Conservation (phyloP, 495 filamentous ascomycete genomes). For the Xylaria venustula region DNA sequence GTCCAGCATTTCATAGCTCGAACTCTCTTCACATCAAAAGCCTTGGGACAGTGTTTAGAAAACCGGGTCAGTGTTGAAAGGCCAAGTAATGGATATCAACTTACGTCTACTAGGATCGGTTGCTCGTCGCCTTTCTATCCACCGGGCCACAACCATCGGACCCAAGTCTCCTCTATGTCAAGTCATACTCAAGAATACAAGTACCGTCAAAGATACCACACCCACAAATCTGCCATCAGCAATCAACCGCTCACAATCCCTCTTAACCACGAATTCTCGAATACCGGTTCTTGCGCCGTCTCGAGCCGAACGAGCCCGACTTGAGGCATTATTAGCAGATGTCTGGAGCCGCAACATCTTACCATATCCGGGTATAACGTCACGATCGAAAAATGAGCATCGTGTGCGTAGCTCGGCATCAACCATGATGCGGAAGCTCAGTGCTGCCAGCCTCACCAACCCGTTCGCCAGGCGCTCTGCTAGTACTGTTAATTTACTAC, state of each 20-base stretch:
- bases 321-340: conserved; percentile 72
- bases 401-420: conserved; percentile 67
- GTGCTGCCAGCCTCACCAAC: conserved; percentile 65
- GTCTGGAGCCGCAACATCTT: conserved; percentile 84
- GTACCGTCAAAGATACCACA: conserved; percentile 58
- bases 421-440: conserved; percentile 81
- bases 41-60: conserved; percentile 71
- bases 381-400: conserved; percentile 60
- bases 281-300: conserved; percentile 65
- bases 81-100: not conserved
- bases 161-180: conserved; percentile 61
- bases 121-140: conserved; percentile 75
- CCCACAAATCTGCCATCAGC: conserved; percentile 36
- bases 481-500: conserved; percentile 21
- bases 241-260: conserved; percentile 69
- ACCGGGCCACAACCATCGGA: conserved; percentile 67
- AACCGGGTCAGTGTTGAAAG: conserved; percentile 45
- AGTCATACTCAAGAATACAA: conserved; percentile 89
- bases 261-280: conserved; percentile 59
- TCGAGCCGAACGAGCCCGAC: conserved; percentile 69
- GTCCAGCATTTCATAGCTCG: conserved; percentile 53
- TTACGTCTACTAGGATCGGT: conserved; percentile 54
- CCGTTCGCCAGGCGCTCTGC: conserved; percentile 61
- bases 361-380: conserved; percentile 81
- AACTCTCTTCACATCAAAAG: conserved; percentile 67